Evolutionary conservation across 768 basidiomycete species (phyloP), one percentile per base, ranked within the genome.

Genomic region (Plicaturopsis crispa): DNA sequence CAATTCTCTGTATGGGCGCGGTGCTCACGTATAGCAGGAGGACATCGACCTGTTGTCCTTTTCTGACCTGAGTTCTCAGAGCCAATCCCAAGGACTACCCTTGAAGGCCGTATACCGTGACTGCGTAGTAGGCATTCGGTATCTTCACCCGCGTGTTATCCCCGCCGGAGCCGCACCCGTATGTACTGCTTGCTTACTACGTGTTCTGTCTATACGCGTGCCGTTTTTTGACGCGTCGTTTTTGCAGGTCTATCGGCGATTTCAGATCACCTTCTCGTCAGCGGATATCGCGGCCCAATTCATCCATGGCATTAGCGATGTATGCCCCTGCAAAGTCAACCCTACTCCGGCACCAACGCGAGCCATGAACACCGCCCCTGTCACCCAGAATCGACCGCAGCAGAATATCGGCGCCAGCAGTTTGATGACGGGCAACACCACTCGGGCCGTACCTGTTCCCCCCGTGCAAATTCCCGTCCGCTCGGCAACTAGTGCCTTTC

Each of bases 61-160:
- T 53, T 83, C 84, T 3, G 63, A 65, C 11, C 50, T 72, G 36
- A 50, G 59, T 18, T 50, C 61, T 13, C 44, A 51, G 44, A 49
- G 61, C 49, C 32, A 59, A n/a, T n/a, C 62, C 11, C 78, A 81
- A 47, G 72, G 73, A 17, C 65, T 81, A 20, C 84, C 86, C n/a
- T 59, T 89, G 31, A 86, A 86, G 55, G 85, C 83, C 6, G 83
- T 88, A 6, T 84, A 84, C 53, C 77, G 81, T 17, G 84, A 82
- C 39, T 65, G 70, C 3, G 65, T 80, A 0, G 80, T 87, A 19
- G 86, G 86, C 10, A 72, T 89, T 32, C 78, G 85, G 17, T 89
- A 88, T 49, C 60, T 85, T 23, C 66, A 81, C 45, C 70, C 72
- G 19, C 64, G 62, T n/a, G n/a, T n/a, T n/a, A n/a, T n/a, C n/a